Conservation (phyloP, 176 grass and related monocot genomes). For the Ampelocalamus luodianensis region DNA sequence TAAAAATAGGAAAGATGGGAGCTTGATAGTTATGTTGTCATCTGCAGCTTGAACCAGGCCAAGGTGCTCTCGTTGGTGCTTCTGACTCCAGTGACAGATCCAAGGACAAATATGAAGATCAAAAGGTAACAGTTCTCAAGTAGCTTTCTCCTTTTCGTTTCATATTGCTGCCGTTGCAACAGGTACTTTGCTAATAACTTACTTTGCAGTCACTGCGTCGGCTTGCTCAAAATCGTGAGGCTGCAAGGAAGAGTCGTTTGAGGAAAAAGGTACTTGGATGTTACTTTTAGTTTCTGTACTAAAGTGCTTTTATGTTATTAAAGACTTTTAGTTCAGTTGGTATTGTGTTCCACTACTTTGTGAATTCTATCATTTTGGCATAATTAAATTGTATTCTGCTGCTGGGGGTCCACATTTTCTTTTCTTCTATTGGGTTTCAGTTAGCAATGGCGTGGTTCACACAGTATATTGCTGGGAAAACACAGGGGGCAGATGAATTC, state of each 20-base stretch:
- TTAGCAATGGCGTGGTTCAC: neutral
- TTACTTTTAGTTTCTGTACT: slow-evolving; percentile 34
- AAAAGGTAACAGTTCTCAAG: slow-evolving; percentile 63
- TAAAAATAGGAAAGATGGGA: slow-evolving; percentile 26
- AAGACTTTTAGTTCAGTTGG: neutral
- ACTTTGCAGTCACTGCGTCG: slow-evolving; percentile 70
- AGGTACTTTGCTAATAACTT: slow-evolving; percentile 47
- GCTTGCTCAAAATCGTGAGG: slow-evolving; percentile 98
- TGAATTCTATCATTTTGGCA: neutral
- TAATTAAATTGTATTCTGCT: slow-evolving; percentile 26
- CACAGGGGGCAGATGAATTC: neutral
- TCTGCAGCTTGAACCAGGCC: slow-evolving; percentile 68
- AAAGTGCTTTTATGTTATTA: slow-evolving; percentile 1
- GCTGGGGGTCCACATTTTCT: neutral
- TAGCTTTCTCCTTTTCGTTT: slow-evolving; percentile 14
- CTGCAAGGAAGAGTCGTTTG: slow-evolving; percentile 96
- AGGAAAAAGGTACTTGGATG: slow-evolving; percentile 87
- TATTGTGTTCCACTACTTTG: neutral
- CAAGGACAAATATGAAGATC: slow-evolving; percentile 81
- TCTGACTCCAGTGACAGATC: slow-evolving; percentile 95
- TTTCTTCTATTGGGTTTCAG: slow-evolving; percentile 11
- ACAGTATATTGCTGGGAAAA: neutral
- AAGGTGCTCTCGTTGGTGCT: slow-evolving; percentile 44
- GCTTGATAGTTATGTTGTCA: slow-evolving; percentile 45
- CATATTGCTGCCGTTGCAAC: neutral